Evolutionary conservation across 345 rosid genomes (phyloP).

Genomic region (Aquilaria yunnanensis): DNA sequence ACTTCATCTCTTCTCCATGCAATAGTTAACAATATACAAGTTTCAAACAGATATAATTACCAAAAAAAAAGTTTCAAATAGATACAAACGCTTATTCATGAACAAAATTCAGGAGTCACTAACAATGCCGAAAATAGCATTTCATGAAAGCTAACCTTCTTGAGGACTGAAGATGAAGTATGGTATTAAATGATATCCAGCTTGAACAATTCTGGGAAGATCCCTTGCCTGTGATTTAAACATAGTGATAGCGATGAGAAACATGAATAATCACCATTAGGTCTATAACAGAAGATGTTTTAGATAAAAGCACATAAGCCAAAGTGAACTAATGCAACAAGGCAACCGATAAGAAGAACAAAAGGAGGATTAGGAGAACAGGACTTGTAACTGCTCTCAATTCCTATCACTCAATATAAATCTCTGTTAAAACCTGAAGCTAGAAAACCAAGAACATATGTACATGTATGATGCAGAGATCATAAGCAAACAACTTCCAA

Average conservation of each 20-base stretch:
- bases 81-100: too few species aligned
- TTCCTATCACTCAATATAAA: too few species aligned
- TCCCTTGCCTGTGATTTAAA: conserved; percentile 76
- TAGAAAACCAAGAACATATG: too few species aligned
- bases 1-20: too few species aligned
- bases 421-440: too few species aligned
- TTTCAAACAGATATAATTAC: too few species aligned
- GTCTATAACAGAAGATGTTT: neutral
- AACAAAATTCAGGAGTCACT: too few species aligned
- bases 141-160: conserved; percentile 52
- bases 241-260: neutral
- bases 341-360: neutral
- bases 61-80: too few species aligned
- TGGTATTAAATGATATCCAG: conserved; percentile 72
- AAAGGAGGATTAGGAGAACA: too few species aligned
- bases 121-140: neutral
- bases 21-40: too few species aligned
- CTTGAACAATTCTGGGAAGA: conserved; percentile 75
- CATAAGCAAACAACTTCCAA: conserved; percentile 7
- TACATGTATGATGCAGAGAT: too few species aligned
- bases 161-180: conserved; percentile 84
- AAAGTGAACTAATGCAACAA: neutral
- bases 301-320: neutral
- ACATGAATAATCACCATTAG: neutral
- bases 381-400: too few species aligned